Percentiles rank a stretch among this genome's conserved stretches.
Conservation (phyloP, 1,139 yeast species). For the Sugiyamaella neomexicana region DNA sequence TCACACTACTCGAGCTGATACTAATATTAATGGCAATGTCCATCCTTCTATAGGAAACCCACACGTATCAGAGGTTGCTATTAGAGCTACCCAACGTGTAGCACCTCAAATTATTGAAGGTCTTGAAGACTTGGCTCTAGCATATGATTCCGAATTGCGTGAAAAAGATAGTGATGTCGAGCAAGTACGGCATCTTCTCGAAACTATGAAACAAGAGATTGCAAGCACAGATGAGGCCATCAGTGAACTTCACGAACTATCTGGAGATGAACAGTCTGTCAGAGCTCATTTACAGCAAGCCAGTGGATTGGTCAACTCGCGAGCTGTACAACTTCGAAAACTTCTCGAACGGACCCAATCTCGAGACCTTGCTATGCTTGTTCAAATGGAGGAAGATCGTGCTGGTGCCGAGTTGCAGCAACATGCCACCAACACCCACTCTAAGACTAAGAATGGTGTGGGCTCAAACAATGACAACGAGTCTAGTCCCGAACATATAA, state of each 20-base stretch:
- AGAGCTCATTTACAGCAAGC: conserved; percentile 34
- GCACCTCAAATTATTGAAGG: conserved; percentile 48
- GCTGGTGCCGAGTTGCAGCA: conserved; percentile 37
- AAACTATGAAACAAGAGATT: conserved; percentile 46
- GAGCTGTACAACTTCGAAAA: conserved; percentile 43
- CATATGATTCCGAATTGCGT: conserved; percentile 53
- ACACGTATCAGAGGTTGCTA: conserved; percentile 51
- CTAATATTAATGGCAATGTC: conserved; percentile 9
- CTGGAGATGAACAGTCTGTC: conserved; percentile 37
- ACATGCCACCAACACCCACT: conserved; percentile 8
- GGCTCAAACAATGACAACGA: conserved; percentile 13
- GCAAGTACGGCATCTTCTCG: conserved; percentile 47
- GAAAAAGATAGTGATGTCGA: conserved; percentile 52
- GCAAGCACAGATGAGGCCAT: conserved; percentile 38
- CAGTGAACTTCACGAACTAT: conserved; percentile 35
- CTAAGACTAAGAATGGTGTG: conserved; percentile 1
- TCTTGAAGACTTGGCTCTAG: conserved; percentile 54
- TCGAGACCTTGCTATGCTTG: conserved; percentile 50
- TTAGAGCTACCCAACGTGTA: conserved; percentile 49
- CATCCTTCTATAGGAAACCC: conserved; percentile 25
- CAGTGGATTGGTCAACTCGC: conserved; percentile 35
- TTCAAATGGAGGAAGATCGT: conserved; percentile 49
- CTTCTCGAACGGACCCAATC: conserved; percentile 59
- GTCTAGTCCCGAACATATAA: conserved; percentile 30
- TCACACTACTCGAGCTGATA: not conserved